Percentiles rank a stretch among this genome's conserved stretches.
Evolutionary conservation across 2,329 filamentous ascomycete genomes (phyloP).

Genomic region (Apiospora koreana): DNA sequence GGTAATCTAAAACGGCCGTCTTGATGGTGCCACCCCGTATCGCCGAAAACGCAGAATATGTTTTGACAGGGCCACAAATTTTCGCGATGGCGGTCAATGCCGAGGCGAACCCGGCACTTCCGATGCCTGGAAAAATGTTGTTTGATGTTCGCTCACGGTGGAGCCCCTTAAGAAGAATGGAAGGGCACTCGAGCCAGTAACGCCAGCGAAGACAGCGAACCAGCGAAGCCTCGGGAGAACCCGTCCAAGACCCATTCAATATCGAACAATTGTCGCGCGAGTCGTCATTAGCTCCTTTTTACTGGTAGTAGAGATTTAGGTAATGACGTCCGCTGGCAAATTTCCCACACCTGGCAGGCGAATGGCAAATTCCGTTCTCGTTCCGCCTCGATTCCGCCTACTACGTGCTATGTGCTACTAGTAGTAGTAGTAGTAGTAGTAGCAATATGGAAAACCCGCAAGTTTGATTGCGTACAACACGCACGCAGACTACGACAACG

Average conservation of each 20-base stretch:
- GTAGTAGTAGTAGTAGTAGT: no score
- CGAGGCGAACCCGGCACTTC: neutral
- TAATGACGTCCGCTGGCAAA: neutral
- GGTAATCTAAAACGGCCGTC: neutral
- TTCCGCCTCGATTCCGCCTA: neutral
- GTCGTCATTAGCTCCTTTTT: neutral
- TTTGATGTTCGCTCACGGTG: neutral
- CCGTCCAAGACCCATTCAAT: neutral
- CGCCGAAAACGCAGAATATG: neutral
- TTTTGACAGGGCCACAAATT: neutral
- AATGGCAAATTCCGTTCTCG: neutral
- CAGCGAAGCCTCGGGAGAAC: neutral
- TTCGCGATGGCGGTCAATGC: constrained; percentile 7
- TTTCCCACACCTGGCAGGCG: neutral
- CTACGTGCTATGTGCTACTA: no score
- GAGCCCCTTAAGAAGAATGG: neutral
- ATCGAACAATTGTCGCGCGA: neutral
- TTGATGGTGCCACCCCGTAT: neutral
- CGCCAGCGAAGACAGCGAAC: neutral
- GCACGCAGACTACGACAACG: neutral
- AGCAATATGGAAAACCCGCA: neutral
- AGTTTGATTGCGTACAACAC: neutral
- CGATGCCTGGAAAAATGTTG: neutral
- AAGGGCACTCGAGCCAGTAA: neutral
- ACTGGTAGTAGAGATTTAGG: neutral